Evolutionary conservation across 176 grass and related monocot genomes (phyloP).

Genomic region (Aegilops speltoides): DNA sequence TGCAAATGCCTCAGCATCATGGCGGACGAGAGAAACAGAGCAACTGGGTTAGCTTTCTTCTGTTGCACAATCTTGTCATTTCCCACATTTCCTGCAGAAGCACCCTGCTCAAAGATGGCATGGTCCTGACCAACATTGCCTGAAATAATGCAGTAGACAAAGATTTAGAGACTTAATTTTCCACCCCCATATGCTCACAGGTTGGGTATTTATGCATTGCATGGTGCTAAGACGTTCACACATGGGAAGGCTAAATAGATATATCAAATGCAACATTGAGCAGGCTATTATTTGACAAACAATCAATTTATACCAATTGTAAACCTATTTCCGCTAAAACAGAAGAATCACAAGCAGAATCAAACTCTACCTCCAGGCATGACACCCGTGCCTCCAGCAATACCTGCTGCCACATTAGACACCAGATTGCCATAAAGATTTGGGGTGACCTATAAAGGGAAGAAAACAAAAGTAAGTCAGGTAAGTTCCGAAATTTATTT

Average conservation of each 20-base stretch:
- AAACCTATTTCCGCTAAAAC: neutral
- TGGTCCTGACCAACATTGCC: slow-evolving; percentile 83
- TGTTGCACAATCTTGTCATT: slow-evolving; percentile 75
- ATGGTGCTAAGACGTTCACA: neutral
- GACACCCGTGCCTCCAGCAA: slow-evolving; percentile 91
- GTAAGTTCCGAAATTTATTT: neutral
- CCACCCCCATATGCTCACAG: neutral
- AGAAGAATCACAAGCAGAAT: neutral
- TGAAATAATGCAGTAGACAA: slow-evolving; percentile 22
- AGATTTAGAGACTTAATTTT: slow-evolving; percentile 2
- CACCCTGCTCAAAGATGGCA: slow-evolving; percentile 91
- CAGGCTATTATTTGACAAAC: neutral
- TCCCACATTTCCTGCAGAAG: slow-evolving; percentile 88
- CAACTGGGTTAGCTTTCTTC: slow-evolving; percentile 88
- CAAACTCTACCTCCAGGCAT: slow-evolving; percentile 85
- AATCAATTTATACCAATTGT: neutral
- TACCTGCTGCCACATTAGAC: slow-evolving; percentile 84
- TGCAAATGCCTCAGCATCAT: slow-evolving; percentile 99
- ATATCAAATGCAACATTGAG: neutral
- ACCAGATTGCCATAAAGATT: slow-evolving; percentile 99
- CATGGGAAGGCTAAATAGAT: neutral
- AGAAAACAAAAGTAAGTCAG: slow-evolving; percentile 21
- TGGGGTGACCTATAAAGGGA: slow-evolving; percentile 74
- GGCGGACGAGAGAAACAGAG: slow-evolving; percentile 82
- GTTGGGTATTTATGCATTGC: neutral